These are phyloP conservation scores for Naganishia vishniacii DNA, from an alignment of 768 basidiomycete species.

Conservation along the genomic window DNA sequence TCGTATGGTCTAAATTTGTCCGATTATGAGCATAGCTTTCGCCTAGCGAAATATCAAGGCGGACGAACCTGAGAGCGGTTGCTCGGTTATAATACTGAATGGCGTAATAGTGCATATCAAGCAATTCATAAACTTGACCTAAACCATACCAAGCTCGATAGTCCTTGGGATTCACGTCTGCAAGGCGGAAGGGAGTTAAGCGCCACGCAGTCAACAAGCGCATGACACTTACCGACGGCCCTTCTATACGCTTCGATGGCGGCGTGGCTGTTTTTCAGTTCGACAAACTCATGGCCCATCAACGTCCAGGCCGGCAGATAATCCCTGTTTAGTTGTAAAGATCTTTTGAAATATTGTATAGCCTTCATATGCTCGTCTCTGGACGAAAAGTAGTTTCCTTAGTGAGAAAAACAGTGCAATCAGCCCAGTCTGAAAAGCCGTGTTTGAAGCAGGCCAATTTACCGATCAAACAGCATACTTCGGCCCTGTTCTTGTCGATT, in stretches of 20 bases:
- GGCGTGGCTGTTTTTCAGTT: conserved; percentile 98
- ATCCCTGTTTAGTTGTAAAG: conserved; percentile 88
- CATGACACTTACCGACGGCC: conserved; percentile 68
- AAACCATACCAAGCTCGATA: conserved; percentile 98
- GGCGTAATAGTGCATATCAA: conserved; percentile 95
- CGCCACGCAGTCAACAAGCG: not conserved
- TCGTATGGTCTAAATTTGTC: conserved; percentile 71
- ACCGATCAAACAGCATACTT: conserved; percentile 95
- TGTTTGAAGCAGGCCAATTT: conserved; percentile 39
- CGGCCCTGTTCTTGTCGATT: conserved; percentile 86
- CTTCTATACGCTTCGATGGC: conserved; percentile 96
- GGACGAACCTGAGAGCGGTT: conserved; percentile 71
- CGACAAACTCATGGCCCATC: conserved; percentile 98
- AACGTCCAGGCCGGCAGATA: conserved; percentile 97
- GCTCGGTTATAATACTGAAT: conserved; percentile 95
- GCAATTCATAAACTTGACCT: conserved; percentile 91
- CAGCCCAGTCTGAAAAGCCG: not conserved
- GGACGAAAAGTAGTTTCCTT: conserved; percentile 96
- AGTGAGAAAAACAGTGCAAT: conserved; percentile 1
- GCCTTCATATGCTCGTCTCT: conserved; percentile 92
- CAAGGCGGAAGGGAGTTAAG: not conserved
- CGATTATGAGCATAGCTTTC: conserved; percentile 15
- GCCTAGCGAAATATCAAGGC: not conserved
- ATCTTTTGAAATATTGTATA: conserved; percentile 86
- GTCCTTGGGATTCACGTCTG: conserved; percentile 93